Conservation (phyloP, 1,284 basidiomycete genomes). For the Rhodotorula sp. region DNA sequence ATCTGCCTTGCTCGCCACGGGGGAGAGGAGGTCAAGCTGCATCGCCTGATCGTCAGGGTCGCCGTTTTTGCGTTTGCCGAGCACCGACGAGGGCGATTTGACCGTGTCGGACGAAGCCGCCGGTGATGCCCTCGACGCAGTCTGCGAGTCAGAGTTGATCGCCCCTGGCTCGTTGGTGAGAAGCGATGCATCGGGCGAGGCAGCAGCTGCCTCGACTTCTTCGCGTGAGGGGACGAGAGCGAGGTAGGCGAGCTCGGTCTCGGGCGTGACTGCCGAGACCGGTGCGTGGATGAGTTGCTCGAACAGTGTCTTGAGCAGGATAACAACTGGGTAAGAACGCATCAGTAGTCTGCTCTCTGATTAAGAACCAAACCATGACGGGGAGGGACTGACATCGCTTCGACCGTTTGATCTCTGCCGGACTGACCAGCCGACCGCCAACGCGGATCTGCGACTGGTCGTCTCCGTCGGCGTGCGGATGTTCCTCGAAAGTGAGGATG, state of each 20-base stretch:
- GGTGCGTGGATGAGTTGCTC: slow-evolving; percentile 69
- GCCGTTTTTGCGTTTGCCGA: slow-evolving; percentile 67
- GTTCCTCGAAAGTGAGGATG: slow-evolving; percentile 58
- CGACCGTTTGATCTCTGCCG: slow-evolving; percentile 74
- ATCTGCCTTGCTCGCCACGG: neutral
- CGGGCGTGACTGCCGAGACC: slow-evolving; percentile 70
- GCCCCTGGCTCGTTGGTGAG: neutral
- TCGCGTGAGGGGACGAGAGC: slow-evolving; percentile 85
- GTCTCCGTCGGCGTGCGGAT: slow-evolving; percentile 8
- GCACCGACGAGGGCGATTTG: slow-evolving; percentile 52
- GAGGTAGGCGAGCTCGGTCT: slow-evolving; percentile 83
- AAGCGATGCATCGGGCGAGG: neutral
- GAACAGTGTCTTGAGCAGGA: slow-evolving; percentile 74
- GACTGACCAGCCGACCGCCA: slow-evolving; percentile 76
- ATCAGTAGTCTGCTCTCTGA: neutral
- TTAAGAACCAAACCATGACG: neutral
- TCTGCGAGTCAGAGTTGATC: slow-evolving; percentile 1
- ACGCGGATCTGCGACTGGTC: slow-evolving; percentile 62
- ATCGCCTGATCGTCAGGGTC: slow-evolving; percentile 24
- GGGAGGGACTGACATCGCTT: slow-evolving; percentile 65
- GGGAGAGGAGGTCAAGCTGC: neutral
- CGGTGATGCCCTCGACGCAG: neutral
- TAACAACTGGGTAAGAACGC: slow-evolving; percentile 60
- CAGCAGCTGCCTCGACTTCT: slow-evolving; percentile 57
- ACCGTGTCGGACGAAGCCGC: neutral